Evolutionary conservation across 1,284 basidiomycete species (phyloP).

Genomic region (Trichosporon sp.): DNA sequence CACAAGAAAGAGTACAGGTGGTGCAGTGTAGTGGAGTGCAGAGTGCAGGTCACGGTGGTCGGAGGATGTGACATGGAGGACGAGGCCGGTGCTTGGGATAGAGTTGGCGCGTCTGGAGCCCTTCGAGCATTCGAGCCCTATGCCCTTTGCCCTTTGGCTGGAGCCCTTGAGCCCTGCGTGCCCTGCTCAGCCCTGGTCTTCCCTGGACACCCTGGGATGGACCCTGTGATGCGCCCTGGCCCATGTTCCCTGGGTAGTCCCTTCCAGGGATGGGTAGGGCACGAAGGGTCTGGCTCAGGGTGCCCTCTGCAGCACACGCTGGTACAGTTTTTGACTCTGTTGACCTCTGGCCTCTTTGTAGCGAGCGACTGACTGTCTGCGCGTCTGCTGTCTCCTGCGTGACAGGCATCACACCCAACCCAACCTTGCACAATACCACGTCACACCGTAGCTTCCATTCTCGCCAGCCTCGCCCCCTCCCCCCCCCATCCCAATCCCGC

Average conservation of each 20-base stretch:
- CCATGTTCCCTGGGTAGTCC: slow-evolving; percentile 7
- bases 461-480: too few species aligned
- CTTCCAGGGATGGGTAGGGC: background rate
- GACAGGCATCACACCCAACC: slow-evolving; percentile 1
- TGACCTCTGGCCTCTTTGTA: too few species aligned
- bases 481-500: too few species aligned
- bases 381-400: background rate
- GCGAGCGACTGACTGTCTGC: background rate
- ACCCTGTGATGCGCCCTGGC: background rate
- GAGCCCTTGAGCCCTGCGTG: background rate
- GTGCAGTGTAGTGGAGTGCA: background rate
- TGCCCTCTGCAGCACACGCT: background rate
- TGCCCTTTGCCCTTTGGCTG: too few species aligned
- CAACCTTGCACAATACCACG: background rate
- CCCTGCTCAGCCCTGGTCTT: background rate
- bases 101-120: slow-evolving; percentile 11
- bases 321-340: background rate
- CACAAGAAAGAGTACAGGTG: background rate
- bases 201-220: background rate
- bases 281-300: background rate
- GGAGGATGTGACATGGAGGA: slow-evolving; percentile 7
- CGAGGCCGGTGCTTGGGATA: background rate
- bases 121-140: background rate
- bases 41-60: background rate
- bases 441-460: background rate